Percentiles rank a stretch among this genome's conserved stretches.
Conservation (phyloP, 345 rosid species). For the Boechera stricta region DNA sequence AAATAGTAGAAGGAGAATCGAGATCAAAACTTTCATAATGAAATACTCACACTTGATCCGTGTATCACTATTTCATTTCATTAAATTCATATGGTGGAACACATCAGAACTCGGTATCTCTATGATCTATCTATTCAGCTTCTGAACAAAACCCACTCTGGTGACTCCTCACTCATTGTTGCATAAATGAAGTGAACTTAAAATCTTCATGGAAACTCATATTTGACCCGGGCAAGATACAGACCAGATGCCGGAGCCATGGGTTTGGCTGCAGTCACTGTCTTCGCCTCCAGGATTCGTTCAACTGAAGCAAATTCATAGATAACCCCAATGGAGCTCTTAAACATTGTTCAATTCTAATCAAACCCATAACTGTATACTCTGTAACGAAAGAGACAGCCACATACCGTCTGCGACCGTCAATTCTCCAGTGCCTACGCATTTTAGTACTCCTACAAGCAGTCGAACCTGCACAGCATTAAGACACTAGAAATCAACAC, state of each 20-base stretch:
- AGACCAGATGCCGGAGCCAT: constrained; percentile 93
- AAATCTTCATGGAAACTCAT: constrained; percentile 56
- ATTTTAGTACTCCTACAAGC: constrained; percentile 84
- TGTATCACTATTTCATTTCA: neutral
- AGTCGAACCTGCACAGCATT: constrained; percentile 72
- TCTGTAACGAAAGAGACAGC: constrained; percentile 18
- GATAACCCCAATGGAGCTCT: neutral
- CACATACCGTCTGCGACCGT: constrained; percentile 67
- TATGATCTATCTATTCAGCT: constrained; percentile 22
- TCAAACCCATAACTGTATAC: constrained; percentile 13
- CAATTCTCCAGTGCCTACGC: constrained; percentile 81
- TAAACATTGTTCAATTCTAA: neutral
- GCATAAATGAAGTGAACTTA: neutral
- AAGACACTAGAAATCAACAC: constrained; percentile 23
- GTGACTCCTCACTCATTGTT: constrained; percentile 5
- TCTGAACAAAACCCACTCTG: neutral
- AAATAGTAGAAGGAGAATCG: neutral
- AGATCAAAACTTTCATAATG: constrained; percentile 17
- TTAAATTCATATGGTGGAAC: constrained; percentile 14
- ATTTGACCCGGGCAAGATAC: constrained; percentile 81
- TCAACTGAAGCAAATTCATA: constrained; percentile 54
- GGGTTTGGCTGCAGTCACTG: constrained; percentile 70
- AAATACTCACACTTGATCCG: neutral
- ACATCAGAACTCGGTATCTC: constrained; percentile 5
- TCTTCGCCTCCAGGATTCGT: constrained; percentile 72